Evolutionary conservation across 148 eudicot species (phyloP), one percentile per base, ranked within the genome.

Genomic region (Selenicereus undatus): DNA sequence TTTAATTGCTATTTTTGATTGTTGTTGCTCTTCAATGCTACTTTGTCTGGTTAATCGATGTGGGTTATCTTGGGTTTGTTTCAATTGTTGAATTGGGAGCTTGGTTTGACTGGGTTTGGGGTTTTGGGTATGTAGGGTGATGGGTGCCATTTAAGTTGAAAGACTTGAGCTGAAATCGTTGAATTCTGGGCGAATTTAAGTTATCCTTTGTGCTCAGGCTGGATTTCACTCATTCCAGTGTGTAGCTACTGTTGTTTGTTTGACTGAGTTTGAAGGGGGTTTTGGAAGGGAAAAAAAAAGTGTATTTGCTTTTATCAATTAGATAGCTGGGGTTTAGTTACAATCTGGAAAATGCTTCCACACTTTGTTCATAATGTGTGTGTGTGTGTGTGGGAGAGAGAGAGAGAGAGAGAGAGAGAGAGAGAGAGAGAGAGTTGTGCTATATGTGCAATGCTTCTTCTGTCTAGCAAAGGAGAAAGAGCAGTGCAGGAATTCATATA

Each of bases 141-240:
- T 50, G 52, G 51, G 27, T 54, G 26, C 58, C 62, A 1, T 12
- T 79, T 79, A 16, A 24, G 18, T 48, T 51, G 30, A 32, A 54
- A 39, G 77, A 76, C 73, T 76, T 84, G 77, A 83, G 76, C 72
- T 79, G 65, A 76, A 8, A 81, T 84, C 71, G 80, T 52, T 80
- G 52, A 22, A 80, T 45, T 79, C 0, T 81, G 16, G 16, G 36
- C 30, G n/a, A 70, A 54, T 10, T 10, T 76, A 36, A 69, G 45
- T 43, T 69, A 45, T 81, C 3, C 29, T 65, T 74, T 62, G 74
- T 69, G 69, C 27, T 80, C 64, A 42, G 5, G 21, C 21, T 45
- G n/a, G 43, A 39, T 39, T 39, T 39, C 43, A 39, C 54, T 3
- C 17, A 22, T 14, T 3, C 9, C 26, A 10, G 43, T 32, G 24